Evolutionary conservation across 257 asterid species (phyloP).

Genomic region (Solanum sitiens): DNA sequence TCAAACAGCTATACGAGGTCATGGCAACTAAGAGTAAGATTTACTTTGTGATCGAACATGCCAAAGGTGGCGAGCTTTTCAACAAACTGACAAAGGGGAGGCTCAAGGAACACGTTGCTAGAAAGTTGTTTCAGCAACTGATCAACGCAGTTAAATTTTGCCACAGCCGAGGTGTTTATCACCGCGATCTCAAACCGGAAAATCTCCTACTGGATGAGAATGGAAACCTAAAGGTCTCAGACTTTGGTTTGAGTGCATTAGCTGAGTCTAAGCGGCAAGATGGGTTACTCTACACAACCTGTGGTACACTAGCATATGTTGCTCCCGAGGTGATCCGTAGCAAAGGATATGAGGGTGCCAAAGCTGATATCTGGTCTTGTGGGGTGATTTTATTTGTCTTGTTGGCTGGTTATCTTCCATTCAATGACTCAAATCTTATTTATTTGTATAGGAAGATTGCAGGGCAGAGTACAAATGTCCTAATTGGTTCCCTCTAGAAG

Average conservation of each 20-base stretch:
- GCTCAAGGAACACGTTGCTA: constrained; percentile 48
- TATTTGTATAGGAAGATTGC: constrained; percentile 57
- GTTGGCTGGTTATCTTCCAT: constrained; percentile 66
- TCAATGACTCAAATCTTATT: constrained; percentile 44
- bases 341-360: constrained; percentile 61
- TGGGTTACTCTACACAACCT: constrained; percentile 72
- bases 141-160: constrained; percentile 50
- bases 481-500: constrained; percentile 50
- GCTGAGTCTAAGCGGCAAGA: constrained; percentile 43
- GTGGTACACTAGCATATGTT: constrained; percentile 81
- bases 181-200: constrained; percentile 74
- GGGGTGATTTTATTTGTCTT: constrained; percentile 66
- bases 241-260: constrained; percentile 71
- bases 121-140: constrained; percentile 60
- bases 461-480: constrained; percentile 49
- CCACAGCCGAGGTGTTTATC: constrained; percentile 59
- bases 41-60: constrained; percentile 63
- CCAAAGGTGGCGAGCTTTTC: constrained; percentile 85
- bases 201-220: constrained; percentile 62
- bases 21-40: constrained; percentile 75
- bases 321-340: constrained; percentile 65
- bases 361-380: constrained; percentile 77
- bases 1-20: constrained; percentile 62
- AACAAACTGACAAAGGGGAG: constrained; percentile 53
- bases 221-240: constrained; percentile 59